Evolutionary conservation across 2,329 filamentous ascomycete species (phyloP), one percentile per base, ranked within the genome.

Genomic region (Penicillium occitanis): DNA sequence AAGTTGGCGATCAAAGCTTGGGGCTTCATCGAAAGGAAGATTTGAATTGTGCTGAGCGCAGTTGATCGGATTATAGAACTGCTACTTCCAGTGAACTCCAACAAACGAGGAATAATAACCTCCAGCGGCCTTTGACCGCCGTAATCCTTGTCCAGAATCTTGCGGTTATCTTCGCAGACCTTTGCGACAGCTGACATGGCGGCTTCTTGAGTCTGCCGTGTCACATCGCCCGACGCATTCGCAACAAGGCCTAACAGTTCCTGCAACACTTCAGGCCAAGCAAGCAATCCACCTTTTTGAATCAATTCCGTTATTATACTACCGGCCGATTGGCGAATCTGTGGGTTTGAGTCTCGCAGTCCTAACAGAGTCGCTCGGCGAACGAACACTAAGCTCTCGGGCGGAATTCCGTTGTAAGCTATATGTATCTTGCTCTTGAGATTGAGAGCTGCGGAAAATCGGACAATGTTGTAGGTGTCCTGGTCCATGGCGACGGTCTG

Each of bases 101-200:
- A 88, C 68, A 99, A 85, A 79, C 96, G 94, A 11, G 95, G 95
- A 60, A 98, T 89, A 55, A 99, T 88, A 72, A 93, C 90, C 76
- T 91, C 90, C 67, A 98, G 86, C 1, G 95, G 95, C 65, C 93
- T 87, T 78, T 97, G 90, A 68, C 93, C 92, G 74, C 93, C 89
- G 76, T 96, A 92, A 69, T 97, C 92, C 72, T 90, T 89, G 79
- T 96, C 92, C 63, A 99, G 83, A 67, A 92, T 85, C 75, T 91
- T 92, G 74, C 88, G 89, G 80, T 96, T 97, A 80, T 99, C 95
- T 79, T 99, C 95, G 79, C 95, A 99, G 68, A 99, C 93, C 83
- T 98, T 98, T 76, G 90, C 84, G 78, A 99, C 84, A 58, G 95
- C 93, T 59, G 91, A 88, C 91, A 98, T 97, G 71, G 92, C 93